phyloP scores from a whole-genome alignment of 441 rosid genomes.

The Croton setiger region DNA sequence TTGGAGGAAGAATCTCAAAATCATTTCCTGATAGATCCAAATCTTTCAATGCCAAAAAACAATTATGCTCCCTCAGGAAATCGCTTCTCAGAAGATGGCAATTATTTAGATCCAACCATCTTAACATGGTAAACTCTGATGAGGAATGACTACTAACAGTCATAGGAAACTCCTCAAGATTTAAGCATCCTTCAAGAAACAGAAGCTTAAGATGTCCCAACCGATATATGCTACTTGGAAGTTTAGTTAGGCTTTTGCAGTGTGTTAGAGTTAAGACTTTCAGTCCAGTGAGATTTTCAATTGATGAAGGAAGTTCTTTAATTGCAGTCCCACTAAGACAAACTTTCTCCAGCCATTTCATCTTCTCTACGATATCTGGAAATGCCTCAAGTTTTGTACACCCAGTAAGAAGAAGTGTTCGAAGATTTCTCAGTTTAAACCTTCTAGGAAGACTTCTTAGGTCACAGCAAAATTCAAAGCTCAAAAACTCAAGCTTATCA shows the following conservation, averaged over 20 bases:
- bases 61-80: constrained; percentile 10
- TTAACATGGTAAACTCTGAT: neutral
- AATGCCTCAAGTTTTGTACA: constrained; percentile 19
- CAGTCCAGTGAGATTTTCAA: constrained; percentile 17
- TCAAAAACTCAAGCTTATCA: constrained; percentile 13
- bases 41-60: constrained; percentile 10
- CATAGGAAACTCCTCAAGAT: constrained; percentile 7
- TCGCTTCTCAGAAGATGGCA: constrained; percentile 4
- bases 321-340: constrained; percentile 13
- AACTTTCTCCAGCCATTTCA: constrained; percentile 15
- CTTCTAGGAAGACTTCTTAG: constrained; percentile 9
- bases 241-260: constrained; percentile 15
- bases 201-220: constrained; percentile 9
- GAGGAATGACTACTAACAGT: neutral
- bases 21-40: constrained; percentile 20
- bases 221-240: constrained; percentile 14
- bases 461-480: constrained; percentile 18
- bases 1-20: constrained; percentile 9
- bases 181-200: constrained; percentile 17
- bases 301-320: constrained; percentile 15
- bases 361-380: constrained; percentile 14
- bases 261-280: constrained; percentile 13
- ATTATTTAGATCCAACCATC: constrained; percentile 9
- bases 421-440: constrained; percentile 12
- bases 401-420: constrained; percentile 14